Percentiles rank a stretch among this genome's conserved stretches.
These are phyloP conservation scores for Neofusicoccum cordaticola DNA, from an alignment of 2,329 filamentous ascomycete genomes.

Conservation along the genomic window DNA sequence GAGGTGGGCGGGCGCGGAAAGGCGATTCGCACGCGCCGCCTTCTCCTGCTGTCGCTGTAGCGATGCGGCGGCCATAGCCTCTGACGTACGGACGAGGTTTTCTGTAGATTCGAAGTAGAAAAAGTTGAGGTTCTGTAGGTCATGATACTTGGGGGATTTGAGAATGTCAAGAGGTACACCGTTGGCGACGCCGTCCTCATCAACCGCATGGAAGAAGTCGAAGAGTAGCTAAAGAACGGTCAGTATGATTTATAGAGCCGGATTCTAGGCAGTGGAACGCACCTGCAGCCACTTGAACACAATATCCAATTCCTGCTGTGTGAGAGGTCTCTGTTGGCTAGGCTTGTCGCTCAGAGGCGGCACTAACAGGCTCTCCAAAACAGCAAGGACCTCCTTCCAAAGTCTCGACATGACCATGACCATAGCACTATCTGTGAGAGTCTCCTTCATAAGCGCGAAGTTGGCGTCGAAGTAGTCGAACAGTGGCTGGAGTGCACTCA, in stretches of 20 bases:
- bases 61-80: constrained; percentile 89
- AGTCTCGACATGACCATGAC: constrained; percentile 95
- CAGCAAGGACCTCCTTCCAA: constrained; percentile 95
- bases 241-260: not conserved
- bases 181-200: constrained; percentile 80
- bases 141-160: constrained; percentile 97
- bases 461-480: constrained; percentile 98
- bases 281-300: constrained; percentile 88
- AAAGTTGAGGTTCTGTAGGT: constrained; percentile 93
- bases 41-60: constrained; percentile 71
- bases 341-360: constrained; percentile 94
- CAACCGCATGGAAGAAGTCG: constrained; percentile 90
- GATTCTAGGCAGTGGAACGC: constrained; percentile 9
- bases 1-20: constrained; percentile 63
- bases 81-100: constrained; percentile 88
- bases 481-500: constrained; percentile 76
- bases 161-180: constrained; percentile 88
- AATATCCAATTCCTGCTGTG: constrained; percentile 84
- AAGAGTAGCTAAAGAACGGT: constrained; percentile 61
- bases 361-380: constrained; percentile 84
- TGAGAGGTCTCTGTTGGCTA: constrained; percentile 78
- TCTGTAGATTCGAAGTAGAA: constrained; percentile 96
- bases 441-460: constrained; percentile 98
- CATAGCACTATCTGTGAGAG: constrained; percentile 93
- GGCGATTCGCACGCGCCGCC: constrained; percentile 54